phyloP scores from a whole-genome alignment of 2,329 filamentous ascomycete species.

The Paracoccidioides lutzii region DNA sequence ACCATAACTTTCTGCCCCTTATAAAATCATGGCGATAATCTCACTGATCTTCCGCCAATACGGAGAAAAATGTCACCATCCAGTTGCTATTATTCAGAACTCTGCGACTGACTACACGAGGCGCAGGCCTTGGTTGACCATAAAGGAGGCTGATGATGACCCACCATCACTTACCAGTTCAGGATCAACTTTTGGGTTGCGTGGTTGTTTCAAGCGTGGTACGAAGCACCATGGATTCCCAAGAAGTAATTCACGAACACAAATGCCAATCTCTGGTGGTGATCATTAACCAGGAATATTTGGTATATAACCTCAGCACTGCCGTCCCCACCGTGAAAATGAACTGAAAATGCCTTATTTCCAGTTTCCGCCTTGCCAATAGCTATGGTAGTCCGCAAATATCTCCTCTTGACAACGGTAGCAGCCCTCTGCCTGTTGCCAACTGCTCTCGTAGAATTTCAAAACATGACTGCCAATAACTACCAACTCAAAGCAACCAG shows the following conservation, averaged over 20 bases:
- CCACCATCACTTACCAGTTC: neutral
- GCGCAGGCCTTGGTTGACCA: neutral
- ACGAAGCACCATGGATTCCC: too few species aligned
- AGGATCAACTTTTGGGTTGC: neutral
- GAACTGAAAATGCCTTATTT: too few species aligned
- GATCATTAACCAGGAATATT: too few species aligned
- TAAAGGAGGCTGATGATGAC: neutral
- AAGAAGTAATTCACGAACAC: too few species aligned
- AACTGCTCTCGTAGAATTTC: neutral
- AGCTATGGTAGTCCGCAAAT: neutral
- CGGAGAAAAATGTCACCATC: neutral
- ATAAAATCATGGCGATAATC: too few species aligned
- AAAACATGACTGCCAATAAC: neutral
- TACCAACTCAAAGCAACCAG: neutral
- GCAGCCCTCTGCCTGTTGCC: constrained; percentile 3
- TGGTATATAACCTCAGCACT: too few species aligned
- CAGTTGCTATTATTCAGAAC: neutral
- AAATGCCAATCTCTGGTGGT: too few species aligned
- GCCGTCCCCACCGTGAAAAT: too few species aligned
- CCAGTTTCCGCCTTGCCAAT: neutral
- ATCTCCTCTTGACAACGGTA: neutral
- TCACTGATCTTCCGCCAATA: neutral
- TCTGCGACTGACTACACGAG: neutral
- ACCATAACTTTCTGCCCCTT: too few species aligned
- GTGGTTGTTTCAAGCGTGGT: neutral